Conservation (phyloP, 257 asterid genomes). For the Henckelia pumila region DNA sequence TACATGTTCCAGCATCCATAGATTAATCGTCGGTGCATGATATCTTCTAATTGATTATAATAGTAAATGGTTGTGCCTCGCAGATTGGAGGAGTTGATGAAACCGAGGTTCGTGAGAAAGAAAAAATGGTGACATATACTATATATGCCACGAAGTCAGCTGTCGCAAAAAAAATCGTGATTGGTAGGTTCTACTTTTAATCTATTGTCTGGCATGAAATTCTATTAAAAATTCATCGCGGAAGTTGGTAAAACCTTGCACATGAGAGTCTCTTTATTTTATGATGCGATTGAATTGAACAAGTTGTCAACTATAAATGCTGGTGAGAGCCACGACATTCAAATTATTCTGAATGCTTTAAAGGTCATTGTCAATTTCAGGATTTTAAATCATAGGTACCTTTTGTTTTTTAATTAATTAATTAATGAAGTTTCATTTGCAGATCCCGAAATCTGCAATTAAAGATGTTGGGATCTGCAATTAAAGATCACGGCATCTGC, state of each 20-base stretch:
- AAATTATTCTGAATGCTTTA: too few relatives aligned
- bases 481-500: too few relatives aligned
- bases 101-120: constrained; percentile 53
- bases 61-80: not conserved
- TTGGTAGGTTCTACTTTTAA: constrained; percentile 32
- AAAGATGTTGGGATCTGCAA: too few relatives aligned
- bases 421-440: too few relatives aligned
- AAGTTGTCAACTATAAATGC: constrained; percentile 40
- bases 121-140: constrained; percentile 60
- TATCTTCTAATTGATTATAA: constrained; percentile 43
- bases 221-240: not conserved
- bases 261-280: constrained; percentile 41
- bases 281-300: too few relatives aligned
- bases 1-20: too few relatives aligned
- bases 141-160: constrained; percentile 59
- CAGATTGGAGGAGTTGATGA: constrained; percentile 63
- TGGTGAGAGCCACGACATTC: constrained; percentile 48
- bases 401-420: too few relatives aligned
- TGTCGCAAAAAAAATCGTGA: too few relatives aligned
- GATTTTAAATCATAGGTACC: too few relatives aligned
- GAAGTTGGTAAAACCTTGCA: constrained; percentile 28
- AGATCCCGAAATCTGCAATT: too few relatives aligned
- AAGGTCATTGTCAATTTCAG: too few relatives aligned
- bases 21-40: too few relatives aligned
- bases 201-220: not conserved